Conservation (phyloP, 176 grass and related monocot genomes). For the Saccharum spontaneum region DNA sequence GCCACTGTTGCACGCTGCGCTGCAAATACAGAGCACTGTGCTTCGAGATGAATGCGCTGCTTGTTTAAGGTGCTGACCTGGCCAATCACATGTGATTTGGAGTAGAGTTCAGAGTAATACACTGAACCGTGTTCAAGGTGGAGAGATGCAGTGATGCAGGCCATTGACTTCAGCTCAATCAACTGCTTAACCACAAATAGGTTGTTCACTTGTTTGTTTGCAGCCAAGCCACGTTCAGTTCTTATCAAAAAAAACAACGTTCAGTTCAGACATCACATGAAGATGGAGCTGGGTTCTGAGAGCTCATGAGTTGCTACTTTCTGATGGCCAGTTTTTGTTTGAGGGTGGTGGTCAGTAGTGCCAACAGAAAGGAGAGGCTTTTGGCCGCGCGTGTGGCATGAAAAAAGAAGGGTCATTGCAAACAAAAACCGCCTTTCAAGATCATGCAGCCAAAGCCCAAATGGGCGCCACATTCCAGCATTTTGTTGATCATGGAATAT, state of each 20-base stretch:
- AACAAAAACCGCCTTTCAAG: constrained; percentile 49
- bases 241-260: no score
- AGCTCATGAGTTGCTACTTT: constrained; percentile 29
- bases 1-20: background rate
- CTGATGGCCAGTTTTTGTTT: constrained; percentile 27
- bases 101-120: background rate
- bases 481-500: constrained; percentile 13
- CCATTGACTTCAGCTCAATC: constrained; percentile 19
- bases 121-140: constrained; percentile 6
- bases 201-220: background rate
- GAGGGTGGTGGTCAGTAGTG: background rate
- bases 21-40: background rate
- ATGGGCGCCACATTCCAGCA: constrained; percentile 30
- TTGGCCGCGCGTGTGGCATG: constrained; percentile 16
- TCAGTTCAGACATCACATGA: constrained; percentile 13
- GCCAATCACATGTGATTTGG: constrained; percentile 13
- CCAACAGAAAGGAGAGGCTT: constrained; percentile 34
- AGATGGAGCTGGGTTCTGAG: background rate
- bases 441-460: constrained; percentile 27
- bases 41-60: background rate
- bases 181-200: constrained; percentile 1
- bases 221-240: background rate
- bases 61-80: background rate
- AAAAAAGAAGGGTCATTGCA: constrained; percentile 32
- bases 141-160: background rate